Evolutionary conservation across 192 early-diverging fungal species (phyloP).

Genomic region (Coemansia sp.): DNA sequence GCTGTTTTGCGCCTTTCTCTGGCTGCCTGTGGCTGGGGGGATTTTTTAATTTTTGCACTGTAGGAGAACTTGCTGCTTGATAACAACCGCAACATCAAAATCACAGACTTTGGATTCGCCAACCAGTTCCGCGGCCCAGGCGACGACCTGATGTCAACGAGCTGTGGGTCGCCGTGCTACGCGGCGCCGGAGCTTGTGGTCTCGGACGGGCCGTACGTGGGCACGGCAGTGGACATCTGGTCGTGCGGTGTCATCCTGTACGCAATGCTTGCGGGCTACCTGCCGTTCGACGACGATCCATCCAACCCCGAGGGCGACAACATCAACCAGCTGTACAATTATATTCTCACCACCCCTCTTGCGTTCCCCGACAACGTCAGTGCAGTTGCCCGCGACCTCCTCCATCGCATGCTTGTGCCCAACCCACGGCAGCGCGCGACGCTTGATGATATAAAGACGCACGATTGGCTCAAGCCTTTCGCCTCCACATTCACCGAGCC

Average conservation of each 20-base stretch:
- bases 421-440: conserved; percentile 76
- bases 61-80: conserved; percentile 95
- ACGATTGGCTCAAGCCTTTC: conserved; percentile 64
- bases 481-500: conserved; percentile 52
- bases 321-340: conserved; percentile 79
- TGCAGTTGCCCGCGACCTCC: conserved; percentile 71
- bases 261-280: conserved; percentile 86
- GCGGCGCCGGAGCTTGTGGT: conserved; percentile 99
- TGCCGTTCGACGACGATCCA: conserved; percentile 91
- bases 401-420: conserved; percentile 88
- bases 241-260: conserved; percentile 97
- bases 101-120: conserved; percentile 99
- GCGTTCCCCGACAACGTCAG: conserved; percentile 87
- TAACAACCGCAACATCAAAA: conserved; percentile 86
- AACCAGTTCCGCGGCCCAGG: conserved; percentile 76
- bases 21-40: neutral
- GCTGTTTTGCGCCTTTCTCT: conserved; percentile 1
- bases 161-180: conserved; percentile 98
- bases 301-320: conserved; percentile 89
- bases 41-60: neutral
- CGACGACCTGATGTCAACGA: conserved; percentile 86
- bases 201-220: conserved; percentile 92
- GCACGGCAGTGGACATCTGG: conserved; percentile 97
- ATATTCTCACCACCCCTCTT: conserved; percentile 78
- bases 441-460: conserved; percentile 74